phyloP scores from a whole-genome alignment of 805 yeast genomes.

The Pichia californica region DNA sequence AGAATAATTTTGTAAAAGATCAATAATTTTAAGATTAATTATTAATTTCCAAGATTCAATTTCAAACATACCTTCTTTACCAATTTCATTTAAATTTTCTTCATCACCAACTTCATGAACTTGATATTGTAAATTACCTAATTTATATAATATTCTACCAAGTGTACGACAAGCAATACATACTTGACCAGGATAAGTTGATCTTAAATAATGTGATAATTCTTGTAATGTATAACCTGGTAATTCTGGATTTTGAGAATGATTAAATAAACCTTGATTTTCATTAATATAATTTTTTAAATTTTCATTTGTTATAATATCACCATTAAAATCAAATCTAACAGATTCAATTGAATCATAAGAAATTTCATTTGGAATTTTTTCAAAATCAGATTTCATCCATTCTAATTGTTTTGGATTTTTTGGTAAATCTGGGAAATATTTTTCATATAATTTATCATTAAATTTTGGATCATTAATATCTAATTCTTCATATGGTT shows the following conservation, averaged over 20 bases:
- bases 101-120: slow-evolving; percentile 30
- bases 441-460: slow-evolving; percentile 73
- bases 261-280: slow-evolving; percentile 78
- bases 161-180: slow-evolving; percentile 79
- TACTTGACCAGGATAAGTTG: slow-evolving; percentile 78
- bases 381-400: slow-evolving; percentile 67
- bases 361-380: slow-evolving; percentile 33
- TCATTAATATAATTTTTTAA: slow-evolving; percentile 12
- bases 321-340: slow-evolving; percentile 85
- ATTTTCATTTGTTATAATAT: slow-evolving; percentile 44
- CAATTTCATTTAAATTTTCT: slow-evolving; percentile 21
- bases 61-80: slow-evolving; percentile 40
- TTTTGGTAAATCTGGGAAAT: slow-evolving; percentile 82
- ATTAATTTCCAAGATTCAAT: slow-evolving; percentile 65
- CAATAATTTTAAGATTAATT: slow-evolving; percentile 54
- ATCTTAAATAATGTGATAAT: slow-evolving; percentile 69
- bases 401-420: slow-evolving; percentile 81
- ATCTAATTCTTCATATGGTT: slow-evolving; percentile 35
- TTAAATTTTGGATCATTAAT: slow-evolving; percentile 73
- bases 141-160: slow-evolving; percentile 79
- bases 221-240: slow-evolving; percentile 92
- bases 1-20: slow-evolving; percentile 59
- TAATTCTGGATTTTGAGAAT: slow-evolving; percentile 76
- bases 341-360: slow-evolving; percentile 57
- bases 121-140: slow-evolving; percentile 54